Evolutionary conservation across 2,329 filamentous ascomycete genomes (phyloP), one percentile per base, ranked within the genome.

Genomic region (Macrophomina tecta): DNA sequence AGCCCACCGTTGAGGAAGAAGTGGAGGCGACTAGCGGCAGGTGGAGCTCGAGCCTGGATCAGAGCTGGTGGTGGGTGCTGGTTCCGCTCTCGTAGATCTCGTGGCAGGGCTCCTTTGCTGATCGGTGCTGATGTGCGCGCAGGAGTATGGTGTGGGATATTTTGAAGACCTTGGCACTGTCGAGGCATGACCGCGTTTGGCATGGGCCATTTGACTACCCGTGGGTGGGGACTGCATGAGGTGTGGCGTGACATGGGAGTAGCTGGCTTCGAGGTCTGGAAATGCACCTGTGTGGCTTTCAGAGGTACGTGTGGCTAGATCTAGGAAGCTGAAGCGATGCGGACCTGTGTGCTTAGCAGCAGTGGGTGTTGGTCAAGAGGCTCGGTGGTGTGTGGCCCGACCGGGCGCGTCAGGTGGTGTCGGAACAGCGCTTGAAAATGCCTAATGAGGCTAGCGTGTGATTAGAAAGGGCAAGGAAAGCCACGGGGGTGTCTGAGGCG

Each of bases 91-190:
- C 11, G 12, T 14, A 5, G 42, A 9, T 14, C 16, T 0, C 11
- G 11, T 14, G 16, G 5, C 42, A 16, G 16, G 8, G 11, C 42
- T 5, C 0, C 1, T 2, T 42, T 58, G 36, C 56, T 46, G 30
- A 61, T 34, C 23, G 4, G 8, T 16, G 4, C 5, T 1, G 16
- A 5, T 18, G 40, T 5, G 9, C 4, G 2, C 7, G 49, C 14
- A 61, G 56, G 56, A 46, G 56, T 23, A 61, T 61, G 56, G 40
- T 40, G 28, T 61, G 28, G 40, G 56, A 46, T 46, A 61, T 61
- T 32, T 14, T 61, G 28, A 61, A 46, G 42, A 61, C 56, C 28
- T 4, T 61, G 56, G 45, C 56, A 16, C 30, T 28, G 56, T 61
- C 56, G 11, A 46, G 40, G 4, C n/a, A 48, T 46, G 56, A 48